Evolutionary conservation across 768 basidiomycete genomes (phyloP).

Genomic region (Hortiboletus flavorubellus): DNA sequence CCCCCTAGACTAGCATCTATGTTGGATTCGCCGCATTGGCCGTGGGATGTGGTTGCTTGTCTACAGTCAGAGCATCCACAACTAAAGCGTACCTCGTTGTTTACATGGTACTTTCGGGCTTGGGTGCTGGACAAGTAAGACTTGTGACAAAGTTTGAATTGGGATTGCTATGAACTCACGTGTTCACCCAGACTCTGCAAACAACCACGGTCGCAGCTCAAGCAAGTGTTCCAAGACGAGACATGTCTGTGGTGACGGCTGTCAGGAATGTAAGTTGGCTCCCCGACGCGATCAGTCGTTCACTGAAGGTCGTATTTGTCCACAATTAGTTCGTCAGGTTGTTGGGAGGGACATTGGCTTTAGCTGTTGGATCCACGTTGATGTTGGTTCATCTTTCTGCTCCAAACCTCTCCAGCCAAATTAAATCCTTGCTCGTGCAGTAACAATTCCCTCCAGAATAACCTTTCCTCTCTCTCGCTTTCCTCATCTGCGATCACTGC

Average conservation of each 20-base stretch:
- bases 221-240: conserved; percentile 62
- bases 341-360: conserved; percentile 65
- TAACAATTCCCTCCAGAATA: conserved; percentile 47
- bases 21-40: conserved; percentile 68
- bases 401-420: neutral
- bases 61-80: conserved; percentile 52
- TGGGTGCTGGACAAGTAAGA: conserved; percentile 57
- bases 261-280: conserved; percentile 49
- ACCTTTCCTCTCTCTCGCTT: conserved; percentile 39
- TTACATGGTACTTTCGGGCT: conserved; percentile 57
- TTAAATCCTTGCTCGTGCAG: conserved; percentile 8
- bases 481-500: conserved; percentile 36
- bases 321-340: conserved; percentile 55
- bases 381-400: conserved; percentile 36
- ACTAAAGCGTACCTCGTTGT: conserved; percentile 50
- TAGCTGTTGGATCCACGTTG: conserved; percentile 60
- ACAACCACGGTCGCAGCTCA: conserved; percentile 72
- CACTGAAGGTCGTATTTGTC: neutral
- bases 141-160: conserved; percentile 3
- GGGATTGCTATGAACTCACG: neutral
- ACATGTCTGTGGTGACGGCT: conserved; percentile 77
- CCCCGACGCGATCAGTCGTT: neutral
- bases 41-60: conserved; percentile 66
- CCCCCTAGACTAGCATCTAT: conserved; percentile 35
- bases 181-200: conserved; percentile 43